Base-by-base conservation (phyloP, 768 basidiomycete genomes). In the Polyporus arcularius region DNA sequence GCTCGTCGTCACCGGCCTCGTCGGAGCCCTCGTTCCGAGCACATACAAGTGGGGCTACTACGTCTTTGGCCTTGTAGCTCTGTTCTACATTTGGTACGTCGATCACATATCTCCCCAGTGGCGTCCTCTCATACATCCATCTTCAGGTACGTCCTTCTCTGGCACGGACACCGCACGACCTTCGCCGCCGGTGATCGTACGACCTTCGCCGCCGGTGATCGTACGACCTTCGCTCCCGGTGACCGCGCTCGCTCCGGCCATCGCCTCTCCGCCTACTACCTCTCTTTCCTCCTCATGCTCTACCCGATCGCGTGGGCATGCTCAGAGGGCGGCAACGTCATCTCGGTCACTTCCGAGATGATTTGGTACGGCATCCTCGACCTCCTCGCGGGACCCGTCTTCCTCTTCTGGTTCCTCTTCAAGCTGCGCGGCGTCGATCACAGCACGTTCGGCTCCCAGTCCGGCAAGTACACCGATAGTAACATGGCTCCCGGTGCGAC, bases 281-380 rank as follows among this genome's bases (percentile, higher is more conserved):
- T 86, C 61, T 74, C 78, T n/a, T 76, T 84, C 71, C 74, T 85
- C 64, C 85, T 82, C 80, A 57, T 81, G 58, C 64, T 83, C n/a
- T 85, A 85, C 73, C 82, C 85, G 10, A 79, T 86, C 62, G 77
- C 75, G 28, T 85, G 84, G 85, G 84, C 79, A 51, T 73, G 82
- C 32, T 76, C 78, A 28, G 84, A 85, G 56, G 83, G 83, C 15
- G 74, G 75, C 5, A 80, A 84, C 70, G 75, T 73, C 57, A 85
- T 86, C 67, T 65, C 77, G 4, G 76, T 80, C 28, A 77, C 79
- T 41, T 73, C 75, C 4, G 84, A 85, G 71, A 84, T 84, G 81
- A 73, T 83, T 58, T 80, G 76, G 68, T 84, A 84, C 70, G 83
- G 83, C 51, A 74, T 85, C 57, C 74, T 79, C 57, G 78, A 79